phyloP scores from a whole-genome alignment of 139 green algal species.

The Chlorella sp. region DNA sequence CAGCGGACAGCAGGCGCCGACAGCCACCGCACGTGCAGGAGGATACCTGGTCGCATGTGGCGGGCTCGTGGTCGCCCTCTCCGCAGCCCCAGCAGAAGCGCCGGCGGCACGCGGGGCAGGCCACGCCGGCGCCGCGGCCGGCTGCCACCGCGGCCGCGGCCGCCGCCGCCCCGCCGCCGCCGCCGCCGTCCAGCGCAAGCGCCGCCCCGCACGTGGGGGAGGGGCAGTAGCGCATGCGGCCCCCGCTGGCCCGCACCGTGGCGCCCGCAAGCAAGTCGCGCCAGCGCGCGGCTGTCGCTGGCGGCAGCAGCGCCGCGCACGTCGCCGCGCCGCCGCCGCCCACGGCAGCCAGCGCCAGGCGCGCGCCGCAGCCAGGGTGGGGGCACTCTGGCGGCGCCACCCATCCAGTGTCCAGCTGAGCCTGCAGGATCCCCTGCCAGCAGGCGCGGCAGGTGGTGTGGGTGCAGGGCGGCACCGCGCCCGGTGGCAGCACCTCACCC shows the following conservation, averaged over 20 bases:
- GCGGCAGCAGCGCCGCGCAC: no score
- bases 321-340: no score
- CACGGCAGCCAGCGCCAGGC: no score
- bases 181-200: neutral
- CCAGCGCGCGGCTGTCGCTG: no score
- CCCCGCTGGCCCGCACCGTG: conserved; percentile 8
- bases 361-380: conserved; percentile 14
- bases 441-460: conserved; percentile 24
- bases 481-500: neutral
- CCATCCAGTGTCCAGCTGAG: conserved; percentile 5
- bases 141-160: neutral
- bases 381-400: conserved; percentile 32
- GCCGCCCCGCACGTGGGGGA: neutral
- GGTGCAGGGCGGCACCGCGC: conserved; percentile 2
- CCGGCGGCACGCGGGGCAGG: conserved; percentile 30
- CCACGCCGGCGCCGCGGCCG: neutral
- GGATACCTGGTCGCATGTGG: conserved; percentile 30
- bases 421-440: conserved; percentile 24
- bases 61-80: conserved; percentile 42
- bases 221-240: conserved; percentile 23
- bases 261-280: conserved; percentile 34
- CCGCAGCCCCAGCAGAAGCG: conserved; percentile 46
- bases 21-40: neutral
- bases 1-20: neutral
- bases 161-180: neutral